Evolutionary conservation across 192 early-diverging fungal genomes (phyloP), one percentile per base, ranked within the genome.

Genomic region (Coemansia sp.): DNA sequence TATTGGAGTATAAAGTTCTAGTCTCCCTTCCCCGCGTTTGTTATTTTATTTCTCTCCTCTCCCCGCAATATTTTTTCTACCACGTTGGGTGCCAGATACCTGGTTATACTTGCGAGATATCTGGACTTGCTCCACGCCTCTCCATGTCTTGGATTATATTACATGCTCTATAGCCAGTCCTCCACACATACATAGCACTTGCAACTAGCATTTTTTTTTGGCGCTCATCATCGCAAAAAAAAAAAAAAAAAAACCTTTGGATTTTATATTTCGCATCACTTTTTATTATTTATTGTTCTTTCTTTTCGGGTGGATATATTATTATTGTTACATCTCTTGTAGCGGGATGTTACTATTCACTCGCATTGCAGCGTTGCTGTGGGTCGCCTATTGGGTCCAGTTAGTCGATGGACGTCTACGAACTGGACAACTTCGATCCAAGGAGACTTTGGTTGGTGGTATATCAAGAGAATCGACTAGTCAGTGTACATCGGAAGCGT

Each of bases 401-500:
- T 6, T 57, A 17, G 55, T 57, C 30, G 55, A 57, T 5, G 55
- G 32, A 8, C 55, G 55, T 57, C 55, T 57, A 17, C 55, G 55
- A 57, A 16, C 30, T 57, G 55, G 55, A 17, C 55, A 57, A 5
- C 55, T 32, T 33, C 28, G 28, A 32, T 32, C 30, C 55, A 57
- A 30, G 55, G 16, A n/a, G 16, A 17, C 30, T 3, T 14, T 33
- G 0, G 55, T 32, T 16, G 14, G 6, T 13, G 28, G 55, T 32
- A 32, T 50, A 50, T 38, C 44, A 3, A 65, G 37, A 33, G 35
- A 52, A 57, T 67, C 49, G 14, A 19, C 61, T 11, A 39, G 38
- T 5, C 39, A 63, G 32, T 75, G 73, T 23, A 73, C 73, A 52
- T 70, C 74, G 6, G 46, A 43, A 17, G 59, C 64, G 26, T 44